These are phyloP conservation scores for Yarrowia sp. DNA, from an alignment of 805 yeast genomes.

Conservation along the genomic window DNA sequence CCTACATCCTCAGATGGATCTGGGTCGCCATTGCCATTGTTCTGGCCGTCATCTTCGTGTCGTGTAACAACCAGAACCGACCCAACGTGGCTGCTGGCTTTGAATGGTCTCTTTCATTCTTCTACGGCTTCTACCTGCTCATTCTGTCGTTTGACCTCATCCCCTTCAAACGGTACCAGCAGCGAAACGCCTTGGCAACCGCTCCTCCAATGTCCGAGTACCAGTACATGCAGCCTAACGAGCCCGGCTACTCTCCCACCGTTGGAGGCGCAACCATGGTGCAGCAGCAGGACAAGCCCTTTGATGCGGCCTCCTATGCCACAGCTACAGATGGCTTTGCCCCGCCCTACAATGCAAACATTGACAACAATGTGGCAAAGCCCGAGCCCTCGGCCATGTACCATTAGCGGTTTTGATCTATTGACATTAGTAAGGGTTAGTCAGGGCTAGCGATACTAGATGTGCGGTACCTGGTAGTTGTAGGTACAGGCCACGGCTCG, in stretches of 20 bases:
- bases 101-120: constrained; percentile 87
- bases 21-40: constrained; percentile 69
- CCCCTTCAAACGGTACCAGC: constrained; percentile 40
- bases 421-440: no score
- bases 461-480: no score
- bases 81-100: constrained; percentile 55
- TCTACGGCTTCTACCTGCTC: constrained; percentile 70
- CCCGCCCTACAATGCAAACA: not conserved
- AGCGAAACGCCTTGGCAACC: not conserved
- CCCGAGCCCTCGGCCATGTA: constrained; percentile 22
- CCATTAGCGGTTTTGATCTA: not conserved
- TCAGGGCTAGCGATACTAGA: no score
- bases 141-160: constrained; percentile 67
- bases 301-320: constrained; percentile 7
- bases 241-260: constrained; percentile 4
- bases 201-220: constrained; percentile 10
- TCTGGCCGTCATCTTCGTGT: constrained; percentile 70
- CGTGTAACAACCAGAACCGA: constrained; percentile 31
- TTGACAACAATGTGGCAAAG: not conserved
- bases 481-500: no score
- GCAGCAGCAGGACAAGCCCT: constrained; percentile 6
- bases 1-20: constrained; percentile 50
- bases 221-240: constrained; percentile 14
- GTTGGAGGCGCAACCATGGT: constrained; percentile 2
- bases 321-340: constrained; percentile 2